These are phyloP conservation scores for Saccharum spontaneum DNA, from an alignment of 176 grass and related monocot genomes.

Conservation along the genomic window DNA sequence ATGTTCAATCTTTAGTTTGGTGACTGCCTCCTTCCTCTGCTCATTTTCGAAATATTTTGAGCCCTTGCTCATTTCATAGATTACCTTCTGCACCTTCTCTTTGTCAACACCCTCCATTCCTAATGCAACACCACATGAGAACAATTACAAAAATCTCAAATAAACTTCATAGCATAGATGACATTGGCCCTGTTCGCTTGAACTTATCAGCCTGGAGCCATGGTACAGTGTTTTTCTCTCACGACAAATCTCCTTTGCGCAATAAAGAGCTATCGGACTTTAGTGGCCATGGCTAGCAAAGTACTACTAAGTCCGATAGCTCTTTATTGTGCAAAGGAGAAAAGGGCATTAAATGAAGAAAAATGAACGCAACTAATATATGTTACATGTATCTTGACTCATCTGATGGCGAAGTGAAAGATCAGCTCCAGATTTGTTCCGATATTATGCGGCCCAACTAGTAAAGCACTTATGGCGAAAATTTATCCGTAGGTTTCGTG, in stretches of 20 bases:
- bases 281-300: background rate
- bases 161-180: background rate
- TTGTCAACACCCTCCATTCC: slow-evolving; percentile 98
- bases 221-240: no score
- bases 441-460: background rate
- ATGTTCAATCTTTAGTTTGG: slow-evolving; percentile 80
- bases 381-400: background rate
- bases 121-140: slow-evolving; percentile 32
- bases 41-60: slow-evolving; percentile 98
- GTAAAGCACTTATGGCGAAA: background rate
- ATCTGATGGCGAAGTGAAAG: background rate
- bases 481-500: background rate
- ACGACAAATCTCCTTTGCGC: no score
- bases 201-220: no score
- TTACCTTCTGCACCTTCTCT: slow-evolving; percentile 84
- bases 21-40: slow-evolving; percentile 75
- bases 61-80: slow-evolving; percentile 92
- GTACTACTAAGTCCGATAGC: background rate
- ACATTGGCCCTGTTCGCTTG: background rate
- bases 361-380: background rate
- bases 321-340: background rate
- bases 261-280: no score
- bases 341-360: background rate
- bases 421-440: background rate
- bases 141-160: background rate